Base-by-base conservation (phyloP, 2,329 filamentous ascomycete genomes). In the Hansfordia pulvinata region DNA sequence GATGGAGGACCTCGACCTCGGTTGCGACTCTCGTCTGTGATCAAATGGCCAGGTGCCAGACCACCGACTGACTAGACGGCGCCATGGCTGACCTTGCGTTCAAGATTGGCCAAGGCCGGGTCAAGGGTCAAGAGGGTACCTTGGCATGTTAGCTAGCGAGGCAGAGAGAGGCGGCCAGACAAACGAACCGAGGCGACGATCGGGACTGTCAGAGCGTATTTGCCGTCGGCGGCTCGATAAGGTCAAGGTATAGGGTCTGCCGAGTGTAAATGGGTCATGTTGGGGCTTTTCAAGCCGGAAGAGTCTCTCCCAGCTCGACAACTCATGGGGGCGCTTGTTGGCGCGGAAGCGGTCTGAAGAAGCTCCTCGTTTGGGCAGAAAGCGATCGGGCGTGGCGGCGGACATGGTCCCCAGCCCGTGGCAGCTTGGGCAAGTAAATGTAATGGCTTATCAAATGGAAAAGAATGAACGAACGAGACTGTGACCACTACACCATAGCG, bases 21-120 rank as follows among this genome's bases (percentile, higher is more conserved):
- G 31, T 64, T 64, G 2, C 76, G 78, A 47, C 77, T 63, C 24
- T 76, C 57, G 12, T 76, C 56, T 9, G 64, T 64, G 10, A 61
- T 54, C 15, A 16, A 8, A 16, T 56, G 57, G 6, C 59, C 55
- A n/a, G 70, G 67, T 26, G 69, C 66, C 8, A 69, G 45, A n/a
- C 80, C 78, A 15, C 82, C 80, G 8, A 90, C 73, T 11, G 73
- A 69, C 83, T 82, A 93, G 11, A 88, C 63, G 8, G 75, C 66
- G 3, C 79, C 77, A 34, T 62, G 54, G 46, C 79, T 86, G 33
- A 71, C 56, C 43, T 75, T 61, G 30, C 63, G 47, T 19, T 49
- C 46, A 16, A 50, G 36, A 17, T 37, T 43, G 7, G 42, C 41
- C 26, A 35, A 32, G 17, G 9, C 21, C 1, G 23, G 22, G 13